Base-by-base conservation (phyloP, 2,329 filamentous ascomycete genomes). In the Cordyceps tenuipes region DNA sequence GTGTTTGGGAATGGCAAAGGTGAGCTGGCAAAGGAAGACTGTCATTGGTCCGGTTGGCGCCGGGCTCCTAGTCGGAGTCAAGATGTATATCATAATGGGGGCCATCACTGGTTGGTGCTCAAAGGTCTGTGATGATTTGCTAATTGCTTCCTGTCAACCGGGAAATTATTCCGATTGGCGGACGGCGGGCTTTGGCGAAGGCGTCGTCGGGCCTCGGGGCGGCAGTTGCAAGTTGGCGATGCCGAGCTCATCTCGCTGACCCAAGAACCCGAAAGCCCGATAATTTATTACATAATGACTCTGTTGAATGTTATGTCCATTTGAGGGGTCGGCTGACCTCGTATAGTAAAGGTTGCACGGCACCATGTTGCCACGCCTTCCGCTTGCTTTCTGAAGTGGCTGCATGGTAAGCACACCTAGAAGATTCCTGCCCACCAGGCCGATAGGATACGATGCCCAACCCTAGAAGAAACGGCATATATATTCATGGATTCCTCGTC, bases 21-120 rank as follows among this genome's bases (percentile, higher is more conserved):
- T 17, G 15, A 10, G 46, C 10, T 17, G 19, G 21, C 23, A 44
- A 51, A 46, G 56, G n/a, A 26, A n/a, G 23, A 23, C 47, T 46
- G 36, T 36, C 26, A 59, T 59, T 59, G 56, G 56, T n/a, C 47
- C 5, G 9, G 19, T 46, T 51, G 29, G 56, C 56, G 47, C 56
- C 49, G 10, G n/a, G 47, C 4, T 15, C 3, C 17, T 41, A 46
- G 6, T 3, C 31, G 17, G 15, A 12, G 49, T 8, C 31, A 46
- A 2, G 1, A 21, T n/a, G 43, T n/a, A 10, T 13, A 10, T 15
- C 2, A 23, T 26, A 5, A 0, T 26, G 44, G 5, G 10, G 19
- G 43, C n/a, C n/a, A 3, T 10, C 9, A 47, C 15, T 26, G 44
- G 44, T 47, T 26, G 44, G 44, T 47, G 21, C 44, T 8, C 17